Evolutionary conservation across 2,329 filamentous ascomycete genomes (phyloP), one percentile per base, ranked within the genome.

Genomic region (Fusarium udum): DNA sequence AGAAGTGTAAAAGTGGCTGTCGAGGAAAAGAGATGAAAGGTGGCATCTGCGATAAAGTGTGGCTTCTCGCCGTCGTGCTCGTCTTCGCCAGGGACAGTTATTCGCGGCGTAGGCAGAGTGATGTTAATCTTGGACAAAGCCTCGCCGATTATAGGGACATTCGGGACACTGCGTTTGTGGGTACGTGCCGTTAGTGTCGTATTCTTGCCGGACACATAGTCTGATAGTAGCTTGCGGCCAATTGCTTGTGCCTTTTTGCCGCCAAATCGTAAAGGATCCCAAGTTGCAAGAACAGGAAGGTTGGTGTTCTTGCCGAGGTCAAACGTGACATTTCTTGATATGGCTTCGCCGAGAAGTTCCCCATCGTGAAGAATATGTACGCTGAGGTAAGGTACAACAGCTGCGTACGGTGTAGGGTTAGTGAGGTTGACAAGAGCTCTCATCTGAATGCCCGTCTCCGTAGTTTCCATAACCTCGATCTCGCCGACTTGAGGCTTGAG

Each of bases 331-430:
- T 95, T 85, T 62, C 86, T 85, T 6, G 91, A 89, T 1, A 88
- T 92, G 18, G 93, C 91, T 79, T 95, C 92, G 37, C 93, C 96
- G 39, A 99, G 85, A 13, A 92, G 80, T 1, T 92, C 92, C 16
- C 87, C 90, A 76, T 97, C 95, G 76, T 90, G 91, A 36, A 93
- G 80, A 46, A 98, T 83, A 70, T 95, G 90, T 48, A 97, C 87
- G 79, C 92, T 95, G 72, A 94, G 83, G 71, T 91, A 95, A 4
- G 95, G 95, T n/a, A 98, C 86, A 5, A 85, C 86, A 8, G 94
- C 95, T 9, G 93, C 91, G 80, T 98, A 98, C 8, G 91, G 88
- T 1, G 95, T 97, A 3, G 95, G 95, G 78, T 99, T 99, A 8
- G 93, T 97, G 68, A 97, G 87, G 79, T 96, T 97, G 77, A 97